Base-by-base conservation (phyloP, 441 rosid genomes). In the Adansonia grandidieri region DNA sequence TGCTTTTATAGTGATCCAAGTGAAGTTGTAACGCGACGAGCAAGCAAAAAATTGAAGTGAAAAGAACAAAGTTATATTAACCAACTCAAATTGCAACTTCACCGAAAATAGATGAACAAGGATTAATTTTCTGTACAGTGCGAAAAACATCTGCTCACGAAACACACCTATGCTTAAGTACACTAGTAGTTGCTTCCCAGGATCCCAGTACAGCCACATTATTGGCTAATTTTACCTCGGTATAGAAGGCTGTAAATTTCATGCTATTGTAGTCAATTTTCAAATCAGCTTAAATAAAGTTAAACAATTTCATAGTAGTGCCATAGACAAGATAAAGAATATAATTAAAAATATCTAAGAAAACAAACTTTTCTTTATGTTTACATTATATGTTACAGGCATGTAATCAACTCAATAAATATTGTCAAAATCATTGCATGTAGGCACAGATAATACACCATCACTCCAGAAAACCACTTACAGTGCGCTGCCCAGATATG, bases 401-500 rank as follows among this genome's bases (percentile, higher is more conserved):
- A 70, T 24, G 44, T 14, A 37, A 20, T 50, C 65, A 57, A 78
- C 42, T 62, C 48, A 61, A 2, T 58, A 9, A 19, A 77, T 79
- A 56, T 37, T 78, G 61, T 73, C 22, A 74, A 66, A 48, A 64
- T 50, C 54, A 67, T 63, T 9, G 60, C 19, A 70, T 50, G 28
- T 51, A 70, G 40, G 73, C 19, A 75, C 1, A 50, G 14, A 79
- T 77, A 70, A 10, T 5, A 82, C 10, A 45, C 20, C 20, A 51
- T 65, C 61, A 65, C 44, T 44, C 9, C 40, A 71, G 32, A 56
- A 50, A 69, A 76, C 79, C 14, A 88, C 99, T 89, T 91, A 96
- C 99, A 73, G 99, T 96, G 77, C 99, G 94, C 71, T 96, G 99
- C 78, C 98, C 98, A 32, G 97, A 92, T 81, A 94, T 89, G 81